Evolutionary conservation across 2,329 filamentous ascomycete species (phyloP).

Genomic region (Elsinoe ampelina): DNA sequence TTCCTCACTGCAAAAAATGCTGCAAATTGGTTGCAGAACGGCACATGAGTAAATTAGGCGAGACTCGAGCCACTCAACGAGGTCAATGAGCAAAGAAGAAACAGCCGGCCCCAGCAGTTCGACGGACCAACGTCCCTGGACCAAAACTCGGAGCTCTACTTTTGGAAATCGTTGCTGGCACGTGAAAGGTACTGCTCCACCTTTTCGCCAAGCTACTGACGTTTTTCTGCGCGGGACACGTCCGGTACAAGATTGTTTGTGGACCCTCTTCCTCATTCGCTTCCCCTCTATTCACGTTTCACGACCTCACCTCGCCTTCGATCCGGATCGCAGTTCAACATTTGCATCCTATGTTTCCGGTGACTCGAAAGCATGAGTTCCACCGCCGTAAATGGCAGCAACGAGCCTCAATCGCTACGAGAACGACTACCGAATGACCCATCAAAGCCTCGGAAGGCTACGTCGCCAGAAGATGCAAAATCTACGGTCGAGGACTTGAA

Average conservation of each 20-base stretch:
- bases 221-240: conserved; percentile 8
- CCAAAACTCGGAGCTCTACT: neutral
- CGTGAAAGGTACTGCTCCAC: conserved; percentile 8
- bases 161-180: neutral
- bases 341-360: neutral
- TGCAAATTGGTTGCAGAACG: neutral
- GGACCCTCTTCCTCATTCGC: neutral
- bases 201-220: conserved; percentile 6
- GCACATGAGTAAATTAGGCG: neutral
- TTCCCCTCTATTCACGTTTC: neutral
- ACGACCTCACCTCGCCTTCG: neutral
- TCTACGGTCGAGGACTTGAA: conserved; percentile 42
- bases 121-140: neutral
- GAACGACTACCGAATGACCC: conserved; percentile 35
- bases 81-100: neutral
- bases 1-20: neutral
- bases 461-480: conserved; percentile 33
- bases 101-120: conserved; percentile 8
- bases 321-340: conserved; percentile 9
- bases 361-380: conserved; percentile 10
- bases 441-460: conserved; percentile 24
- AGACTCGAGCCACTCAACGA: neutral
- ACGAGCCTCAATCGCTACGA: conserved; percentile 28
- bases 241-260: neutral
- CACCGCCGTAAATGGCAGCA: conserved; percentile 6